Conservation (phyloP, 805 yeast genomes). For the Kodamaea laetipori region DNA sequence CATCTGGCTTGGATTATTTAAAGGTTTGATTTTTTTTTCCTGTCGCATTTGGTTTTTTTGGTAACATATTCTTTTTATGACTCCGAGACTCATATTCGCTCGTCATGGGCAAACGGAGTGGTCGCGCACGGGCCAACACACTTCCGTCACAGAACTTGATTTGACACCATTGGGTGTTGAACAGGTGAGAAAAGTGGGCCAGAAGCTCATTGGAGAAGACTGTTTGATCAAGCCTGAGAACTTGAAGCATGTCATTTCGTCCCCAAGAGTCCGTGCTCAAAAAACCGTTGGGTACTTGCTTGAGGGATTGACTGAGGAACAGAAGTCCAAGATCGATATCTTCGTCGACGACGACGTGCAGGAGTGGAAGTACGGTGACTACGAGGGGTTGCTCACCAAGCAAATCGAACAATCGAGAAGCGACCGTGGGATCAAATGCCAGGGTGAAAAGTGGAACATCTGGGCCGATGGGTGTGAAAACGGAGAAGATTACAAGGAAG, state of each 20-base stretch:
- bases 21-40: slow-evolving; percentile 8
- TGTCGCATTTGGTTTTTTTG: background rate
- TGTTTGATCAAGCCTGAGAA: slow-evolving; percentile 60
- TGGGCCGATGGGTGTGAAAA: slow-evolving; percentile 94
- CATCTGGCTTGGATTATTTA: slow-evolving; percentile 20
- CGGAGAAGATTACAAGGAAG: slow-evolving; percentile 73
- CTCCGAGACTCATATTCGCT: slow-evolving; percentile 70
- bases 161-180: slow-evolving; percentile 76
- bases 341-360: slow-evolving; percentile 66
- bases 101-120: slow-evolving; percentile 95
- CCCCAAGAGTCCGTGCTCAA: slow-evolving; percentile 81
- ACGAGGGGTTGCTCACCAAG: slow-evolving; percentile 77
- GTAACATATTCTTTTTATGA: slow-evolving; percentile 15
- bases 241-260: slow-evolving; percentile 66
- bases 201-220: slow-evolving; percentile 59
- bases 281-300: slow-evolving; percentile 71
- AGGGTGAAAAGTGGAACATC: slow-evolving; percentile 65
- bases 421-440: slow-evolving; percentile 52
- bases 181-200: slow-evolving; percentile 77
- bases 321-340: slow-evolving; percentile 44
- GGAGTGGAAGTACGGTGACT: slow-evolving; percentile 97
- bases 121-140: slow-evolving; percentile 92
- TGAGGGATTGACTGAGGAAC: slow-evolving; percentile 46
- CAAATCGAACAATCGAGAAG: slow-evolving; percentile 66
- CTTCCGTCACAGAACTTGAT: slow-evolving; percentile 80